Evolutionary conservation across 805 yeast genomes (phyloP).

Genomic region (Wickerhamiella slavikovae): DNA sequence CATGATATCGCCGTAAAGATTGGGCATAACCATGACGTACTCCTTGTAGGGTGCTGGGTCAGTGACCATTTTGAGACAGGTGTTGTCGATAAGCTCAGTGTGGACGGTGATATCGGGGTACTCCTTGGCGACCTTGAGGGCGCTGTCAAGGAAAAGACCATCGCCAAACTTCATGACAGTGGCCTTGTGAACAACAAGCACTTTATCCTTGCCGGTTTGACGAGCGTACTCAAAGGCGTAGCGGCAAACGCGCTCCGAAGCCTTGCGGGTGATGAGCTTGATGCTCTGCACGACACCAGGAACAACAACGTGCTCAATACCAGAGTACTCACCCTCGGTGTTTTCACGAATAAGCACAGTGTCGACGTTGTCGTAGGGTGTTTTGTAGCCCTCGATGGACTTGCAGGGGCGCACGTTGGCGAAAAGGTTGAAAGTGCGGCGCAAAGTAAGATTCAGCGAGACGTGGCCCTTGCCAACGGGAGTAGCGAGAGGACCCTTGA

Average conservation of each 20-base stretch:
- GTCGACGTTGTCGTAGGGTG: slow-evolving; percentile 77
- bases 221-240: slow-evolving; percentile 95
- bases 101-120: slow-evolving; percentile 76
- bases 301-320: slow-evolving; percentile 93
- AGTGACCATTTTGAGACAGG: slow-evolving; percentile 73
- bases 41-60: slow-evolving; percentile 77
- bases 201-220: slow-evolving; percentile 68
- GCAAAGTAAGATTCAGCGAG: slow-evolving; percentile 87
- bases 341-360: slow-evolving; percentile 94
- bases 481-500: slow-evolving; percentile 96
- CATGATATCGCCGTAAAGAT: slow-evolving; percentile 97
- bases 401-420: slow-evolving; percentile 97
- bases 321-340: slow-evolving; percentile 98
- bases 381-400: slow-evolving; percentile 80
- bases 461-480: slow-evolving; percentile 98
- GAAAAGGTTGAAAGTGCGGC: slow-evolving; percentile 88
- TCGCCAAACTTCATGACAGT: slow-evolving; percentile 96
- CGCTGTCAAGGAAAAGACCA: slow-evolving; percentile 86
- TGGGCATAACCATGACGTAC: slow-evolving; percentile 95
- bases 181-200: slow-evolving; percentile 93
- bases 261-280: slow-evolving; percentile 89
- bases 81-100: slow-evolving; percentile 85
- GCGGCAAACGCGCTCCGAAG: slow-evolving; percentile 89
- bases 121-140: slow-evolving; percentile 72
- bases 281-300: slow-evolving; percentile 98